These are phyloP conservation scores for Sordariomycetes sp. DNA, from an alignment of 2,329 filamentous ascomycete genomes.

Conservation along the genomic window DNA sequence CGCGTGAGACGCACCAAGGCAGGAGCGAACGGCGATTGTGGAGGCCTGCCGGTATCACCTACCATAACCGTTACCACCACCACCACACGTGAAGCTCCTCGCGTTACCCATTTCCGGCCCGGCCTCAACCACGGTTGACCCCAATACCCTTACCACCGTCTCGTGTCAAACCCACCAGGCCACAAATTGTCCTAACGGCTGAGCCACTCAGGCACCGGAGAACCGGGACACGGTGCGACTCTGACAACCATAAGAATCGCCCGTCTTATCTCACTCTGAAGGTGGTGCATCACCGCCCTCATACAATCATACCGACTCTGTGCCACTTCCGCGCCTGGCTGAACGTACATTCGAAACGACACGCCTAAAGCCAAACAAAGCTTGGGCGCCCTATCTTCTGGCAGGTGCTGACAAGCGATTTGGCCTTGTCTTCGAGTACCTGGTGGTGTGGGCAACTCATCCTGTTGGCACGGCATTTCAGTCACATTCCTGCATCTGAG, in stretches of 20 bases:
- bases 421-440: not conserved
- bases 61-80: not conserved
- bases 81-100: not conserved
- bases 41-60: not conserved
- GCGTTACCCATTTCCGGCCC: not conserved
- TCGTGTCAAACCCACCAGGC: not conserved
- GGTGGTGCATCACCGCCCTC: not conserved
- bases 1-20: not conserved
- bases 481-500: not conserved
- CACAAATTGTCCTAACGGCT: not conserved
- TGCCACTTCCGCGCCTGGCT: not conserved
- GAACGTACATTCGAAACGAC: not conserved
- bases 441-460: not conserved
- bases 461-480: not conserved
- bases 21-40: not conserved
- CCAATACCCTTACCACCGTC: not conserved
- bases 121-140: not conserved
- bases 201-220: not conserved
- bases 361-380: not conserved
- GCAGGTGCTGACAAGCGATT: not conserved
- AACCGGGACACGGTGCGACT: not conserved
- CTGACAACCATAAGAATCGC: not conserved
- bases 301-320: not conserved
- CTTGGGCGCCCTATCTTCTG: not conserved
- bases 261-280: not conserved